Evolutionary conservation across 176 grass and related monocot genomes (phyloP).

Genomic region (Alopecurus myosuroides): DNA sequence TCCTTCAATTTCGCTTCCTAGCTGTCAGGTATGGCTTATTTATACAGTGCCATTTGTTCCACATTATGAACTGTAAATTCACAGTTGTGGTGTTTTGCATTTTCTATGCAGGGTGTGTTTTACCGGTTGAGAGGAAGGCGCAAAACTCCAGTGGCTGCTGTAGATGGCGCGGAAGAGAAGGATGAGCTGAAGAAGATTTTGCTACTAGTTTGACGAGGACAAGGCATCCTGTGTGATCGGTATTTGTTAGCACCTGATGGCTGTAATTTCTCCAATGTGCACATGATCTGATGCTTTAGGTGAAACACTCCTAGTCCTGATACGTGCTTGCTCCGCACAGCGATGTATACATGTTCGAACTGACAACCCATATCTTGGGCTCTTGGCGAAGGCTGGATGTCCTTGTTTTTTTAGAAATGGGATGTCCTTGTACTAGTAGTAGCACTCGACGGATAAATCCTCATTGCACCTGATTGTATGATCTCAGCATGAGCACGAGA

Average conservation of each 20-base stretch:
- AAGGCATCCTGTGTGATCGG: not conserved
- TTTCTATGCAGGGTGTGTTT: not conserved
- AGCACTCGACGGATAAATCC: not conserved
- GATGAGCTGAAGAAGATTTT: not conserved
- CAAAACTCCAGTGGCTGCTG: not conserved
- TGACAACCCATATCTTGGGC: not conserved
- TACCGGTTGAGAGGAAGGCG: not conserved
- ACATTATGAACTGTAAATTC: not conserved
- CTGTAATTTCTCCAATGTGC: not conserved
- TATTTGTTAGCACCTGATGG: not conserved
- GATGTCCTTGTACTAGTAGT: too few species aligned
- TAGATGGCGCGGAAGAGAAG: not conserved
- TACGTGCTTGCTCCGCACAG: not conserved
- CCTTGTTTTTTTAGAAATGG: too few species aligned
- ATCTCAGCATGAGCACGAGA: not conserved
- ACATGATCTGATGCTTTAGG: not conserved
- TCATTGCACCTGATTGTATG: not conserved
- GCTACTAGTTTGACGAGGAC: not conserved
- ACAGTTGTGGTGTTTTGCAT: not conserved
- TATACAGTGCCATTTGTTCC: not conserved
- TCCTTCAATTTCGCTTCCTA: not conserved
- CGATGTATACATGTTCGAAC: not conserved
- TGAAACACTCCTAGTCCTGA: not conserved
- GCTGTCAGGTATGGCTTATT: not conserved
- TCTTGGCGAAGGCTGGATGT: not conserved